Evolutionary conservation across 108 stramenopile species (phyloP).

Genomic region (Aurantiochytrium sp.): DNA sequence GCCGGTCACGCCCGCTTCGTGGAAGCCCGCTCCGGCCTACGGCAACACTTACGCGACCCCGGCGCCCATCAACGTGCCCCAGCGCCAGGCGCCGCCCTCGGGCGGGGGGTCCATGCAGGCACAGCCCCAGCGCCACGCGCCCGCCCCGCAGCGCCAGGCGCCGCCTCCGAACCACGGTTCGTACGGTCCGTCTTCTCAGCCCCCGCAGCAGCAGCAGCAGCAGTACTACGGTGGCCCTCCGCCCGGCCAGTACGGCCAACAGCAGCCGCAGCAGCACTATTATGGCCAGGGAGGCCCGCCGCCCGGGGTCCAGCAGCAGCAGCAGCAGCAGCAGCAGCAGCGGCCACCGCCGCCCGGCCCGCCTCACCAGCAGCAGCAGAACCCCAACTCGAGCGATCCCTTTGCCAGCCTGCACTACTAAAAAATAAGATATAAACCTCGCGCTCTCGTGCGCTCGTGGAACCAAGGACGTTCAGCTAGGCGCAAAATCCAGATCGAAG

Average conservation of each 20-base stretch:
- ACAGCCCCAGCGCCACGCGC: neutral
- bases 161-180: neutral
- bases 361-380: neutral
- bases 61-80: neutral
- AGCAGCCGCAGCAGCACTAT: neutral
- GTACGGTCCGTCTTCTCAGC: neutral
- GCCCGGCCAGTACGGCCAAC: neutral
- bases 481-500: too few relatives aligned
- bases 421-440: too few relatives aligned
- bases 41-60: constrained; percentile 27
- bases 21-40: constrained; percentile 3
- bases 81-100: constrained; percentile 1
- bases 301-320: constrained; percentile 7
- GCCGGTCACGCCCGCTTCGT: neutral
- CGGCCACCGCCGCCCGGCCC: neutral
- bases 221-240: neutral
- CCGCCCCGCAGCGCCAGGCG: neutral
- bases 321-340: constrained; percentile 12
- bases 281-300: neutral
- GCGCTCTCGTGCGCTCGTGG: too few relatives aligned
- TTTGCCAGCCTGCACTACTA: neutral
- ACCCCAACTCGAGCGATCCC: neutral
- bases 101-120: neutral
- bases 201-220: neutral
- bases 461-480: too few relatives aligned